Percentiles rank a stretch among this genome's conserved stretches.
Conservation (phyloP, 352 stramenopile species). For the Globisporangium apiculatum region DNA sequence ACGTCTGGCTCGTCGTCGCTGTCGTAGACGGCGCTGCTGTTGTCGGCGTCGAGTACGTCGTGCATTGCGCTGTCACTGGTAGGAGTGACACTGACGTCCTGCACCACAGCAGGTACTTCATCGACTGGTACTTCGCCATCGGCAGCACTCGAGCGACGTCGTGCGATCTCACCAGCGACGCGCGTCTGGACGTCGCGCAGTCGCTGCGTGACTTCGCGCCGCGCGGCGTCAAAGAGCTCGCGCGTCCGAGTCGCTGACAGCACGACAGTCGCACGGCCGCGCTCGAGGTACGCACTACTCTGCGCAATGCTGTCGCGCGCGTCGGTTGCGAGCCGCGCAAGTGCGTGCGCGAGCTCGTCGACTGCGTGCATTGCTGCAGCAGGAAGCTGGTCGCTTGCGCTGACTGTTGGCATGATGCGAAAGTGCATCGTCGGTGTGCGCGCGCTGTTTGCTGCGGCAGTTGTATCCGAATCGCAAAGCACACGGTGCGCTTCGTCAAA, state of each 20-base stretch:
- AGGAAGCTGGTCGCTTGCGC: slow-evolving; percentile 39
- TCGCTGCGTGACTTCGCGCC: slow-evolving; percentile 36
- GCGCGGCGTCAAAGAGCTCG: slow-evolving; percentile 31
- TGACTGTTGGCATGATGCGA: slow-evolving; percentile 36
- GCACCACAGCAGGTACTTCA: not conserved
- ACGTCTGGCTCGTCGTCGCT: not conserved
- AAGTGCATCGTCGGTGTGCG: slow-evolving; percentile 44
- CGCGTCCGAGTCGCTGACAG: slow-evolving; percentile 40
- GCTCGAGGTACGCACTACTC: slow-evolving; percentile 25
- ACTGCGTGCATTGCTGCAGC: slow-evolving; percentile 37
- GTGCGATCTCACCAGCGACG: slow-evolving; percentile 41
- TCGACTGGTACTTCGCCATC: slow-evolving; percentile 9
- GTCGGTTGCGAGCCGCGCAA: slow-evolving; percentile 26
- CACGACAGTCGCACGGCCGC: slow-evolving; percentile 46
- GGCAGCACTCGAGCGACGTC: slow-evolving; percentile 24
- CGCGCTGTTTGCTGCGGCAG: not conserved
- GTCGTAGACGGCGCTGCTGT: not conserved
- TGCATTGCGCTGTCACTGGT: not conserved
- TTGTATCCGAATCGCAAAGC: slow-evolving; percentile 11
- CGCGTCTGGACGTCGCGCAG: slow-evolving; percentile 33
- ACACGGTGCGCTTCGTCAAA: slow-evolving; percentile 51
- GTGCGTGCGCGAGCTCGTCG: slow-evolving; percentile 33
- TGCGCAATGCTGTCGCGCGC: slow-evolving; percentile 21
- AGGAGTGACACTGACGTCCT: slow-evolving; percentile 2
- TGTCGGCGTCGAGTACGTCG: not conserved